Percentiles rank a stretch among this genome's conserved stretches.
These are phyloP conservation scores for Tuber borchii DNA, from an alignment of 495 filamentous ascomycete species.

Conservation along the genomic window DNA sequence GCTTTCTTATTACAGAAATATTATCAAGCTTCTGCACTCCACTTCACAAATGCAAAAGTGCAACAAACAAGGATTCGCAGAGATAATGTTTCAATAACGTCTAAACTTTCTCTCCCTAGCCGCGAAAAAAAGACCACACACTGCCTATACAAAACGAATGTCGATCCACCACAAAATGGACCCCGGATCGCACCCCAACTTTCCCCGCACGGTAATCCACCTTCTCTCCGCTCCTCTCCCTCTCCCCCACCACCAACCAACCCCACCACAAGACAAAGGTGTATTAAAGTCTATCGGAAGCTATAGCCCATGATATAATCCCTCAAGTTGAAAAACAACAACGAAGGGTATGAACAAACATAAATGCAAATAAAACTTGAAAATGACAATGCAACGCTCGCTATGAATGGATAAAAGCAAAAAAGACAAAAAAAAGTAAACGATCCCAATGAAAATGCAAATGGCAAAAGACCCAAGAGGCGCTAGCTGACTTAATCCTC, in stretches of 20 bases:
- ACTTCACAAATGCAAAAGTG: neutral
- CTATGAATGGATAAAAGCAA: conserved; percentile 13
- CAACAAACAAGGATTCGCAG: neutral
- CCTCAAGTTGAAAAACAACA: neutral
- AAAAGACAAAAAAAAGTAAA: conserved; percentile 10
- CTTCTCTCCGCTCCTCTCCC: neutral
- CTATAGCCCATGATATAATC: neutral
- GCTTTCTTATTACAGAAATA: too few relatives aligned
- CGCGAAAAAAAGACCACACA: neutral
- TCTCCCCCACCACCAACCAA: neutral
- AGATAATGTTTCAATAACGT: neutral
- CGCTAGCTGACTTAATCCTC: conserved; percentile 5
- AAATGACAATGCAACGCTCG: conserved; percentile 1
- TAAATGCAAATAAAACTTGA: conserved; percentile 8
- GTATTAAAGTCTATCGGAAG: neutral
- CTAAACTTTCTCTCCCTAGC: neutral
- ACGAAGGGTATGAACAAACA: neutral
- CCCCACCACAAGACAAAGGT: neutral
- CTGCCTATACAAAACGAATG: neutral
- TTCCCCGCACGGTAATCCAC: neutral
- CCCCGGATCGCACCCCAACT: neutral
- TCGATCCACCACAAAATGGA: neutral
- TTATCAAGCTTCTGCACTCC: neutral
- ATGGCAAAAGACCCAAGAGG: neutral
- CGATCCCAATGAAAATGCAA: conserved; percentile 7